Base-by-base conservation (phyloP, 108 stramenopile species). In the Nannochloropsis granulata region DNA sequence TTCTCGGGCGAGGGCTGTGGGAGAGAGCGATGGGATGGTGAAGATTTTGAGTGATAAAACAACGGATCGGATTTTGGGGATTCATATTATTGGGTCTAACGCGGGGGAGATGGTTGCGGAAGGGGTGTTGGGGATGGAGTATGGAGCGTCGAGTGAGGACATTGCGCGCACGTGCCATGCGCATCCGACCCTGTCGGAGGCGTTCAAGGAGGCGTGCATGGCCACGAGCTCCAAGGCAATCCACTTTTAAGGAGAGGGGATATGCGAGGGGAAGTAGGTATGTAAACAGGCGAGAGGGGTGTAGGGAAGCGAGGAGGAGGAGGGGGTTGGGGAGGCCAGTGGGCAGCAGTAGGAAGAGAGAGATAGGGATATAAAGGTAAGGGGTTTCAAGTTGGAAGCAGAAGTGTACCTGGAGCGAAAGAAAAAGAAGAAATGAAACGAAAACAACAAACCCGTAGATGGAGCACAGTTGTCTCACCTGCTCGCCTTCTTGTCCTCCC, bases 61-160 rank as follows among this genome's bases (percentile, higher is more conserved):
- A 25, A 98, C 99, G 10, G 99, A 99, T 88, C 91, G 93, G 56
- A 97, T 99, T 84, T 89, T 99, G 24, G 99, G 99, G 43, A 92
- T 93, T 23, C 99, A 99, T 91, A 98, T 99, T 87, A 96, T 99
- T 78, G 99, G 99, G 78, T 95, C 99, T 43, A 99, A 99, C 87
- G 99, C 99, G 34, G 99, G 99, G 82, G 99, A 99, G 90, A 97
- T 98, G 96, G 97, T 99, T 90, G 96, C 97, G 34, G 99, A 99
- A 91, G 99, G 94, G 42, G 97, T 98, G 16, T 92, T 99, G 85
- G 99, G 94, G 56, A 98, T 99, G 92, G 99, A 99, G 90, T 99
- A 99, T 91, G 99, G 99, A 34, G 99, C 99, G 25, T 94, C 95
- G 81, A 93, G 95, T 23, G 99, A 99, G 91, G 99, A 99, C 91